These are phyloP conservation scores for Rosa multiflora DNA, from an alignment of 306 rosid genomes.

Conservation along the genomic window DNA sequence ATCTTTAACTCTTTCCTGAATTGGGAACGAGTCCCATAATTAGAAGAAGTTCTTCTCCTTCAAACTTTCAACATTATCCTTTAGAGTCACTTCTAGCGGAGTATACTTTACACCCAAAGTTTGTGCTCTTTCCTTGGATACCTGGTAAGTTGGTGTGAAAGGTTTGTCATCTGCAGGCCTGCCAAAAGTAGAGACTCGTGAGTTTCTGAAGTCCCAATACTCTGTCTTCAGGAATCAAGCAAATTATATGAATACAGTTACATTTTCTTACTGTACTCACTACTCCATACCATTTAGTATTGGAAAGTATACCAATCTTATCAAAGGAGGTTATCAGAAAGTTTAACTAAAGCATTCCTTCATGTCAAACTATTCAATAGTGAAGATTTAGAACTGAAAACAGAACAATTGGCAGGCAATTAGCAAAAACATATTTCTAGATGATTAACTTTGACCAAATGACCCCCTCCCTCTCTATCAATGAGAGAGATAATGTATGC, in stretches of 20 bases:
- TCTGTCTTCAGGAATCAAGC: not conserved
- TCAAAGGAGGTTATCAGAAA: not conserved
- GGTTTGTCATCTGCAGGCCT: conserved; percentile 31
- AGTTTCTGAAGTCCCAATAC: not conserved
- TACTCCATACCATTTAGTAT: not conserved
- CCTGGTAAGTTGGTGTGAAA: conserved; percentile 7
- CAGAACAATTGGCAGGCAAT: not conserved
- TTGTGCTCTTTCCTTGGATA: conserved; percentile 27
- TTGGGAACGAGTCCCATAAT: not conserved
- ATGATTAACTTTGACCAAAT: not conserved
- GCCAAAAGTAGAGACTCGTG: not conserved
- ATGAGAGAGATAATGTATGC: not conserved
- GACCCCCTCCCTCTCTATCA: not conserved
- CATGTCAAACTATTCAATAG: not conserved
- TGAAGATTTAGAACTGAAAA: not conserved
- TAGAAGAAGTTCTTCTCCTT: conserved; percentile 24
- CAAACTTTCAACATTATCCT: conserved; percentile 33
- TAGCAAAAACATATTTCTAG: not conserved
- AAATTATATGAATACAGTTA: not conserved
- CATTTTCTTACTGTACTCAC: not conserved
- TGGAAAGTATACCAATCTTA: too few species aligned
- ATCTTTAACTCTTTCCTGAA: not conserved
- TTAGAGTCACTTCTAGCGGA: conserved; percentile 27
- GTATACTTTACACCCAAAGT: conserved; percentile 23
- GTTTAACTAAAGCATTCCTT: not conserved